Evolutionary conservation across 108 stramenopile genomes (phyloP).

Genomic region (Craspedostauros australis): DNA sequence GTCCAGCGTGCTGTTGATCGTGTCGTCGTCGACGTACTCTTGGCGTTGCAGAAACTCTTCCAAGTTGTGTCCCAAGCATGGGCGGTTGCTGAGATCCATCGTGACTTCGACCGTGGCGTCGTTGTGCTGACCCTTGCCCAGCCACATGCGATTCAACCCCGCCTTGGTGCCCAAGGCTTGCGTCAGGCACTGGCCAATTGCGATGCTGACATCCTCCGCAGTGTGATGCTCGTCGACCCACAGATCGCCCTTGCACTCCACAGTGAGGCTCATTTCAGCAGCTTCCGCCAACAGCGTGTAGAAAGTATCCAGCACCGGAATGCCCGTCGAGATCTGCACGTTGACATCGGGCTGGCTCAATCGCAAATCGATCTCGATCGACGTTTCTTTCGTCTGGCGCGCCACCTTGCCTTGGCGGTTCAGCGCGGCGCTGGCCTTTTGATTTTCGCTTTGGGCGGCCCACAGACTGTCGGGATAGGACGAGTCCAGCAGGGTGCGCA

Average conservation of each 20-base stretch:
- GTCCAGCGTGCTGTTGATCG: slow-evolving; percentile 11
- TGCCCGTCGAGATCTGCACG: slow-evolving; percentile 62
- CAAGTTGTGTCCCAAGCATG: slow-evolving; percentile 64
- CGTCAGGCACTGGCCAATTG: slow-evolving; percentile 84
- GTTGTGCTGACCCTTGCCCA: slow-evolving; percentile 27
- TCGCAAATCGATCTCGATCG: slow-evolving; percentile 46
- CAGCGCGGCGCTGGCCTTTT: slow-evolving; percentile 35
- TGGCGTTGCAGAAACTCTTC: slow-evolving; percentile 22
- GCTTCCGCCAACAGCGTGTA: slow-evolving; percentile 53
- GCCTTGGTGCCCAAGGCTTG: slow-evolving; percentile 80
- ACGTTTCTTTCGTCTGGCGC: slow-evolving; percentile 82
- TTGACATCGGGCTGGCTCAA: slow-evolving; percentile 38
- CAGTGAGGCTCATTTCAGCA: slow-evolving; percentile 58
- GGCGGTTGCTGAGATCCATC: slow-evolving; percentile 84
- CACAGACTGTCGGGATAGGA: slow-evolving; percentile 32
- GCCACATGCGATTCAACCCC: slow-evolving; percentile 87
- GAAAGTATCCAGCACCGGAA: slow-evolving; percentile 79
- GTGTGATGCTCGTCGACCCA: slow-evolving; percentile 97
- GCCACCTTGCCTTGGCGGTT: slow-evolving; percentile 40
- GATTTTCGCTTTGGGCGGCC: slow-evolving; percentile 36
- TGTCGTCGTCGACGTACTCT: slow-evolving; percentile 39
- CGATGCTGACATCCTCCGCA: slow-evolving; percentile 92
- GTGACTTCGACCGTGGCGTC: slow-evolving; percentile 62
- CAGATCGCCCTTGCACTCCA: slow-evolving; percentile 82
- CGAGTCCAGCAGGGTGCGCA: slow-evolving; percentile 64